A percentile compares a stretch with the other conserved stretches of the same genome.
phyloP scores from a whole-genome alignment of 2,329 filamentous ascomycete species.

The Ophiosphaerella herpotricha region DNA sequence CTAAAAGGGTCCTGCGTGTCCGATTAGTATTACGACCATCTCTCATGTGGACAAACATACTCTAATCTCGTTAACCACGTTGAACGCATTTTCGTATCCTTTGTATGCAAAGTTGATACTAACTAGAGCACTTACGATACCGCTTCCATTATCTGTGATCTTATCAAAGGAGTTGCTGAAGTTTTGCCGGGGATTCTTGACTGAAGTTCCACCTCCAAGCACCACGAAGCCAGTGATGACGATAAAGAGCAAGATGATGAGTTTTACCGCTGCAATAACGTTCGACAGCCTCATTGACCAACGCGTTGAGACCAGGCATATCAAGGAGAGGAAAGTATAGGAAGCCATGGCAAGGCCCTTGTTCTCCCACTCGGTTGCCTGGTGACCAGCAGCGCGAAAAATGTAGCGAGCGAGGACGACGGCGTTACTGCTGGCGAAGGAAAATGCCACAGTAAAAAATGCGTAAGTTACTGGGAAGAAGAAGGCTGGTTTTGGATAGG shows the following conservation, averaged over 20 bases:
- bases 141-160: constrained; percentile 35
- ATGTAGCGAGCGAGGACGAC: constrained; percentile 37
- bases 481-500: constrained; percentile 32
- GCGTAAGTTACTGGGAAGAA: constrained; percentile 37
- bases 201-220: constrained; percentile 31
- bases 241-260: constrained; percentile 64
- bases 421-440: constrained; percentile 38
- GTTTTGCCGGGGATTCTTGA: constrained; percentile 30
- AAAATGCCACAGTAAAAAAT: constrained; percentile 34
- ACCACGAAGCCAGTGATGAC: constrained; percentile 37
- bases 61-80: constrained; percentile 40
- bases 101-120: constrained; percentile 40
- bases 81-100: constrained; percentile 42
- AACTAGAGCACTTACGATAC: constrained; percentile 35
- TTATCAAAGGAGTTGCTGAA: constrained; percentile 34
- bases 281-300: constrained; percentile 38
- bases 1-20: constrained; percentile 58
- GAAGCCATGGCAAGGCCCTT: constrained; percentile 35
- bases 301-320: constrained; percentile 33
- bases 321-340: constrained; percentile 28
- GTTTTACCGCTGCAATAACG: constrained; percentile 55
- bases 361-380: constrained; percentile 32
- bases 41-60: constrained; percentile 4
- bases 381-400: constrained; percentile 31
- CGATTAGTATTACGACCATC: background rate